Evolutionary conservation across 2,329 filamentous ascomycete genomes (phyloP).

Genomic region (Diaporthe aspalathi): DNA sequence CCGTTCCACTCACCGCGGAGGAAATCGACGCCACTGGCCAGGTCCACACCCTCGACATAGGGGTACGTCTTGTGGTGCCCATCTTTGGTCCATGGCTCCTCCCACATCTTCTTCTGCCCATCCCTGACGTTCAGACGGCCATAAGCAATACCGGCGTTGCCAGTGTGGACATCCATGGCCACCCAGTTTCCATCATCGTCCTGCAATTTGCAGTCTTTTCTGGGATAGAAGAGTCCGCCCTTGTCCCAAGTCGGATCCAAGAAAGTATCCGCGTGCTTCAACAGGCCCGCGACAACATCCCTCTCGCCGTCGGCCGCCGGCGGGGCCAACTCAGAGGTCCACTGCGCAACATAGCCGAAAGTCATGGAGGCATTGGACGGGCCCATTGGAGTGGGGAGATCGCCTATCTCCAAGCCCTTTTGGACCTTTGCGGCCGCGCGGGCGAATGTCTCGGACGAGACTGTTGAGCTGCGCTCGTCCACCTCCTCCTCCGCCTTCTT

Average conservation of each 20-base stretch:
- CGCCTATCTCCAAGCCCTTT: constrained; percentile 13
- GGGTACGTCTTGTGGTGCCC: constrained; percentile 26
- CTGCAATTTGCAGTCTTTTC: constrained; percentile 42
- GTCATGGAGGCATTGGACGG: constrained; percentile 35
- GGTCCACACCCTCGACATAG: constrained; percentile 10
- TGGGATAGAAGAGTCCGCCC: constrained; percentile 50
- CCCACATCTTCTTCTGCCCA: constrained; percentile 51
- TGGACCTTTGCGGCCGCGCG: constrained; percentile 12
- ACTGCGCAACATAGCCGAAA: constrained; percentile 47
- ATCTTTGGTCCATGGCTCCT: constrained; percentile 46
- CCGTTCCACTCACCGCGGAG: constrained; percentile 30
- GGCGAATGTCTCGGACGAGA: not conserved
- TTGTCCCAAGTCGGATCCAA: constrained; percentile 48
- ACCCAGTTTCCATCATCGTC: constrained; percentile 44
- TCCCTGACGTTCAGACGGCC: constrained; percentile 50
- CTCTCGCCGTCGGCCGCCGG: constrained; percentile 36
- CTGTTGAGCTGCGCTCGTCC: constrained; percentile 14
- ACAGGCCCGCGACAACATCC: constrained; percentile 38
- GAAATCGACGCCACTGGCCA: constrained; percentile 23
- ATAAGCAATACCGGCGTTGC: constrained; percentile 52
- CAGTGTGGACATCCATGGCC: constrained; percentile 50
- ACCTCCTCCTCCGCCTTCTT: constrained; percentile 3
- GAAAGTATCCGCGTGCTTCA: constrained; percentile 46
- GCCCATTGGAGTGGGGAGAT: constrained; percentile 37
- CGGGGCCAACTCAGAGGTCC: constrained; percentile 50